A percentile compares a stretch with the other conserved stretches of the same genome.
Evolutionary conservation across 106 monocot species (phyloP).

Genomic region (Allium cepa): DNA sequence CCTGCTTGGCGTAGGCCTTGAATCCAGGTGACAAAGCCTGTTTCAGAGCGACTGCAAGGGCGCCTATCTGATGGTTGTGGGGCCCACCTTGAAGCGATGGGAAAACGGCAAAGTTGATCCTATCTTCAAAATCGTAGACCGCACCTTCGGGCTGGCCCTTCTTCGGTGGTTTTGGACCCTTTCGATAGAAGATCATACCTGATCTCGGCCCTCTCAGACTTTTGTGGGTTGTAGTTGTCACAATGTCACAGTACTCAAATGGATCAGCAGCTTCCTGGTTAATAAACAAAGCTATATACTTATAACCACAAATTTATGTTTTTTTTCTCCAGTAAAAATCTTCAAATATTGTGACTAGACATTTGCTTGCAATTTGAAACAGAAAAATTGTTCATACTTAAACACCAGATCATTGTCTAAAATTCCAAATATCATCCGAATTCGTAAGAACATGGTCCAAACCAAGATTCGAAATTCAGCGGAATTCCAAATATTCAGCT

Average conservation of each 20-base stretch:
- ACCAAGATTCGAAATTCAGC: no score
- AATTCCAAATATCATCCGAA: no score
- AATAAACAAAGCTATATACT: not conserved
- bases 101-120: conserved; percentile 68
- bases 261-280: conserved; percentile 59
- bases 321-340: not conserved
- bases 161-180: conserved; percentile 71
- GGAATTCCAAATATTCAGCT: no score
- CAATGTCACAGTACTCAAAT: conserved; percentile 71
- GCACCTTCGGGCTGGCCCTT: conserved; percentile 71
- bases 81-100: conserved; percentile 81
- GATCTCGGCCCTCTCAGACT: conserved; percentile 68
- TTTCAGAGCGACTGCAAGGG: conserved; percentile 61
- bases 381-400: not conserved
- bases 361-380: not conserved
- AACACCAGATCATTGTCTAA: not conserved
- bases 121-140: conserved; percentile 64
- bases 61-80: conserved; percentile 76
- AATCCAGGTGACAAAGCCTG: conserved; percentile 50
- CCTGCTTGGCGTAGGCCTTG: conserved; percentile 67
- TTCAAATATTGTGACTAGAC: not conserved
- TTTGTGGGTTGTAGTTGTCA: conserved; percentile 81
- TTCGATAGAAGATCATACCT: conserved; percentile 87
- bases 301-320: not conserved
- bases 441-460: no score